Conservation (phyloP, 2,329 filamentous ascomycete species). For the Zelopaecilomyces penicillatus region DNA sequence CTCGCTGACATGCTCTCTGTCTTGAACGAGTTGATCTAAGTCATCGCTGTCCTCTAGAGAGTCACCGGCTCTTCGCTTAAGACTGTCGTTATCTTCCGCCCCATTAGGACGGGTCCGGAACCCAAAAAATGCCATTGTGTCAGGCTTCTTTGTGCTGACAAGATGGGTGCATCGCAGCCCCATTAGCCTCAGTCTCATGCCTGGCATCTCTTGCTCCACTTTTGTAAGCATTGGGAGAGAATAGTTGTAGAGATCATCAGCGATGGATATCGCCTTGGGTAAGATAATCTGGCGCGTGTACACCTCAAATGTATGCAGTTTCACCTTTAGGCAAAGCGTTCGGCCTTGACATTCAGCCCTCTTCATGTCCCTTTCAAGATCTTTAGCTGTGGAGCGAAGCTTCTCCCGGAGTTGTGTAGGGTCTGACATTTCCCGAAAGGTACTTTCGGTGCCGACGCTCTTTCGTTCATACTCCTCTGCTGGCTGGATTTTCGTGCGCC, state of each 20-base stretch:
- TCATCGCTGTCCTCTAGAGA: slow-evolving; percentile 29
- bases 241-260: slow-evolving; percentile 77
- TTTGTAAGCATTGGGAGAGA: slow-evolving; percentile 76
- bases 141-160: slow-evolving; percentile 73
- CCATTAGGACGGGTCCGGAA: slow-evolving; percentile 31
- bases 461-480: slow-evolving; percentile 87
- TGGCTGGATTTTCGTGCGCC: slow-evolving; percentile 75
- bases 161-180: slow-evolving; percentile 83
- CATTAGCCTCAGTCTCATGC: slow-evolving; percentile 75
- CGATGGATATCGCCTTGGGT: slow-evolving; percentile 60
- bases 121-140: slow-evolving; percentile 73
- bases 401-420: slow-evolving; percentile 63
- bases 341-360: slow-evolving; percentile 77
- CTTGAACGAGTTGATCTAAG: slow-evolving; percentile 63
- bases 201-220: slow-evolving; percentile 73
- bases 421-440: slow-evolving; percentile 72
- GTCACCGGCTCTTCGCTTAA: slow-evolving; percentile 29
- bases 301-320: slow-evolving; percentile 89
- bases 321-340: slow-evolving; percentile 88
- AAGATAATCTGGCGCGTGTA: slow-evolving; percentile 72
- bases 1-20: slow-evolving; percentile 38
- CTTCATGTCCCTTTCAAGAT: slow-evolving; percentile 77
- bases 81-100: slow-evolving; percentile 10
- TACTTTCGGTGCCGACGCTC: slow-evolving; percentile 87
- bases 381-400: slow-evolving; percentile 70